These are phyloP conservation scores for Filobasidium wieringae DNA, from an alignment of 768 basidiomycete species.

Conservation along the genomic window DNA sequence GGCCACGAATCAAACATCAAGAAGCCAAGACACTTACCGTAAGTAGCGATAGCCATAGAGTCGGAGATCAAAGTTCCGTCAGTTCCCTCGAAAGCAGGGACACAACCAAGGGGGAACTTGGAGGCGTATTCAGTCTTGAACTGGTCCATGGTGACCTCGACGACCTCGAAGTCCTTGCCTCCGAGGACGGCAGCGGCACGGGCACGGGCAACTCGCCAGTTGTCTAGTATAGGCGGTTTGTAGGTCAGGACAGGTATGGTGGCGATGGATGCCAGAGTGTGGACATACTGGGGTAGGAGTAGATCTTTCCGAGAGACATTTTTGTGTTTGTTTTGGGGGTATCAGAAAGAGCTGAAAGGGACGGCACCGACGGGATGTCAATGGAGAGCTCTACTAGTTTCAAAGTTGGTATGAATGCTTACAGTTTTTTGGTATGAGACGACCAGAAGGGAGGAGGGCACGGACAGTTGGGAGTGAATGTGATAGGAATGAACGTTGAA, in stretches of 20 bases:
- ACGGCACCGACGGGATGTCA: too few species aligned
- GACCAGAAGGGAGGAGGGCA: too few species aligned
- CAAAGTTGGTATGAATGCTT: too few species aligned
- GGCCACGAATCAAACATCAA: neutral
- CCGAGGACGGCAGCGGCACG: constrained; percentile 50
- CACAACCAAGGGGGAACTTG: constrained; percentile 48
- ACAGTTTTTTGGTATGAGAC: too few species aligned
- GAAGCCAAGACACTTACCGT: constrained; percentile 53
- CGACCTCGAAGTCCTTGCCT: constrained; percentile 61
- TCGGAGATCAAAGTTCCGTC: constrained; percentile 74
- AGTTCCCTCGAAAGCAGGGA: constrained; percentile 65
- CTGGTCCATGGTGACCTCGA: constrained; percentile 50
- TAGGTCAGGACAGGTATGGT: neutral
- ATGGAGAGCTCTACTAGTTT: too few species aligned
- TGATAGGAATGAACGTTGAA: too few species aligned
- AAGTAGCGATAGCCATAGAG: constrained; percentile 66
- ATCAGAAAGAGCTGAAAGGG: neutral
- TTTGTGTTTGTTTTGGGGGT: neutral
- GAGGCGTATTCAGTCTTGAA: constrained; percentile 34
- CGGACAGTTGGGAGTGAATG: too few species aligned
- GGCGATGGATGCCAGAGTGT: neutral
- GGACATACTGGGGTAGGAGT: constrained; percentile 14
- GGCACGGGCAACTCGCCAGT: constrained; percentile 33
- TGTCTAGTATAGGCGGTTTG: constrained; percentile 18
- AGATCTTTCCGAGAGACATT: constrained; percentile 21